phyloP scores from a whole-genome alignment of 306 rosid species.

The Inga leiocalycina region DNA sequence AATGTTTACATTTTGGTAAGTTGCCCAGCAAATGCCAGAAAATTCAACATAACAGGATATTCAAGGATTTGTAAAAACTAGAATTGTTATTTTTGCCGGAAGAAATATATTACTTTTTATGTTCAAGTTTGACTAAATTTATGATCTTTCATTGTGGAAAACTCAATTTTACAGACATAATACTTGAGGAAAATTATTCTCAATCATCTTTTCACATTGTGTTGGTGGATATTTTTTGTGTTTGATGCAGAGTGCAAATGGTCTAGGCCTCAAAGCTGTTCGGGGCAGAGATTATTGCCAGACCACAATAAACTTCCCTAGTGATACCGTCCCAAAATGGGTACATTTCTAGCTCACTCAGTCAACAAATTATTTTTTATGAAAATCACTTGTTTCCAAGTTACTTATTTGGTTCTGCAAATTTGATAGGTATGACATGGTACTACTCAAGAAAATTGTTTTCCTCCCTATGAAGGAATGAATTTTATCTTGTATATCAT shows the following conservation, averaged over 20 bases:
- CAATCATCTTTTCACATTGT: neutral
- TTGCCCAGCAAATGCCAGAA: neutral
- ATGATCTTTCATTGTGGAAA: neutral
- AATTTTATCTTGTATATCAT: neutral
- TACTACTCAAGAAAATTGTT: neutral
- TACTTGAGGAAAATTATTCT: neutral
- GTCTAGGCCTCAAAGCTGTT: slow-evolving; percentile 77
- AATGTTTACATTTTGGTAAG: slow-evolving; percentile 8
- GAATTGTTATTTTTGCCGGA: neutral
- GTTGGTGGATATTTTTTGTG: slow-evolving; percentile 11
- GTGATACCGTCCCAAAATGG: slow-evolving; percentile 92
- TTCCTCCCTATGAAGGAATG: slow-evolving; percentile 21
- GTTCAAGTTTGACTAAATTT: neutral
- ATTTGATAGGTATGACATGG: slow-evolving; percentile 24
- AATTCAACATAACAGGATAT: neutral
- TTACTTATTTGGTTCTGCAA: slow-evolving; percentile 17
- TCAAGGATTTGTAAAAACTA: neutral
- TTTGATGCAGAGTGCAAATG: slow-evolving; percentile 78
- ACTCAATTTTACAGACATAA: neutral
- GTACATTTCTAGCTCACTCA: slow-evolving; percentile 45
- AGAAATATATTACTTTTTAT: neutral
- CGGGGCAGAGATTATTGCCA: slow-evolving; percentile 66
- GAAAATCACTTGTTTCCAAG: neutral
- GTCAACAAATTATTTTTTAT: slow-evolving; percentile 12
- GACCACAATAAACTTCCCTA: slow-evolving; percentile 69